Base-by-base conservation (phyloP, 352 stramenopile genomes). In the Pythium plurisporium region DNA sequence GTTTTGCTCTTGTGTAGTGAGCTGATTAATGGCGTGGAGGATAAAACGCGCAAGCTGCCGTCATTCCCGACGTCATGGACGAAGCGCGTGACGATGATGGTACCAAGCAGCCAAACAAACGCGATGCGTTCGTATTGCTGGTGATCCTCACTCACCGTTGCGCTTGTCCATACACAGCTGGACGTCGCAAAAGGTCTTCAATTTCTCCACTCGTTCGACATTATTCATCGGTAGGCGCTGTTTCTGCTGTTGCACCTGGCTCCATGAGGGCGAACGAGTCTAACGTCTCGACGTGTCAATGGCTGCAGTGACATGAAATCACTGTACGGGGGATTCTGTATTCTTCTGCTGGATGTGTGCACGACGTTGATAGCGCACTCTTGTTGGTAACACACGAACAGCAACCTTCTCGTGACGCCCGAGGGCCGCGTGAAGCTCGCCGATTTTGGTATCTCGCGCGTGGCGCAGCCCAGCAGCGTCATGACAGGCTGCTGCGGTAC, bases 401-500 rank as follows among this genome's bases (percentile, higher is more conserved):
- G 82, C 40, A 92, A 92, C 44, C 54, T 92, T 29, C 70, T 92
- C 30, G 73, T 92, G 48, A 90, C 79, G 4, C 65, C 67, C 10
- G 79, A 90, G 67, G 82, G 82, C 14, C 61, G 78, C 38, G 76
- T 89, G 9, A 92, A 92, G 49, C 64, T 92, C 34, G 82, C 79
- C 26, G 82, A 93, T 50, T 93, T 93, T 41, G 82, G 82, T 0
- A 91, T 91, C 44, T 86, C 82, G 11, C 78, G 82, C 5, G 49
- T 87, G 6, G 80, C 77, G 3, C 56, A 75, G 38, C 62, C 79
- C 33, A 64, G 59, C 12, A 70, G 79, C 27, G 33, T 81, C 19
- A 93, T 90, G 81, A 90, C 81, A 0, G 72, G 79, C 7, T 93
- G 81, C 41, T 88, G 81, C 38, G 81, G 83, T 19, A 91, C 83